These are phyloP conservation scores for Globisporangium perplexum DNA, from an alignment of 352 stramenopile species.

Conservation along the genomic window DNA sequence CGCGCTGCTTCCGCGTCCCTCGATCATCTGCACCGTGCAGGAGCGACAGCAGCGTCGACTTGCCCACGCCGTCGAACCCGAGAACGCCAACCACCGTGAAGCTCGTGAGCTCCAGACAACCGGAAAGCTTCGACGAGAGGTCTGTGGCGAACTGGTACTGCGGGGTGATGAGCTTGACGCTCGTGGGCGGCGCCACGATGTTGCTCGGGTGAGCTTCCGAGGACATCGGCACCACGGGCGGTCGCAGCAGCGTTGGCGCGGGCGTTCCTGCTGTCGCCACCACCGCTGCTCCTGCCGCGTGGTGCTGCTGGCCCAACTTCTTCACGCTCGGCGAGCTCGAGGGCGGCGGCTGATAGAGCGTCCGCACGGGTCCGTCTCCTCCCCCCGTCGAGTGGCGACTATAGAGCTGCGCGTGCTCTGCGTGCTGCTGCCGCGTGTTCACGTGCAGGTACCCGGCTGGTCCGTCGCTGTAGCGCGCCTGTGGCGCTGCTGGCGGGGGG, in stretches of 20 bases:
- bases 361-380: conserved; percentile 4
- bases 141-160: conserved; percentile 64
- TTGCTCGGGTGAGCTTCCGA: conserved; percentile 4
- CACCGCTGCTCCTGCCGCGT: neutral
- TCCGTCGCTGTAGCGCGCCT: conserved; percentile 11
- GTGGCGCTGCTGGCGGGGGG: conserved; percentile 1
- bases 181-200: conserved; percentile 16
- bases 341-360: conserved; percentile 12
- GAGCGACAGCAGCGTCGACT: conserved; percentile 65
- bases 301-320: conserved; percentile 3
- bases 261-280: neutral
- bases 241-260: conserved; percentile 7
- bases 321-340: conserved; percentile 13
- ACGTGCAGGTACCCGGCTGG: conserved; percentile 11
- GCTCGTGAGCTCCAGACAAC: conserved; percentile 62
- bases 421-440: conserved; percentile 9
- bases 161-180: conserved; percentile 52
- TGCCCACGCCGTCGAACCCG: conserved; percentile 63
- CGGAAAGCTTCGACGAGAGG: conserved; percentile 36
- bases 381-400: conserved; percentile 4
- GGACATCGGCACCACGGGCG: neutral
- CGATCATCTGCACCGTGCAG: conserved; percentile 14
- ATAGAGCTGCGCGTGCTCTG: conserved; percentile 1
- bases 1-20: conserved; percentile 9
- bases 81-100: conserved; percentile 66